Conservation (phyloP, 202 grass and related monocot genomes). For the Carex arenaria region DNA sequence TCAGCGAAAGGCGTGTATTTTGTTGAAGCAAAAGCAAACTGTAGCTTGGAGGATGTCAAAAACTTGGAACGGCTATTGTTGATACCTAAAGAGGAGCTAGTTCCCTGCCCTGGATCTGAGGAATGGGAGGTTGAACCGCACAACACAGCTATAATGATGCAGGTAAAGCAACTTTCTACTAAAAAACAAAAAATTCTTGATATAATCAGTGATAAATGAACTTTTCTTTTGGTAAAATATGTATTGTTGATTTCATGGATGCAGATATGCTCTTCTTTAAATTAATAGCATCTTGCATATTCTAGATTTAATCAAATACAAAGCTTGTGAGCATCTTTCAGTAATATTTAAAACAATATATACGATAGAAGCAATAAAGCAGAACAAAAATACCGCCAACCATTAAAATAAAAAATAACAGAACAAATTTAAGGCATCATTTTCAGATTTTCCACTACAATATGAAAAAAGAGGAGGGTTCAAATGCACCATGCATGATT, state of each 20-base stretch:
- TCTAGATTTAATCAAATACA: no score
- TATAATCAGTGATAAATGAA: neutral
- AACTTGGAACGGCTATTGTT: slow-evolving; percentile 75
- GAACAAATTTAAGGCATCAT: neutral
- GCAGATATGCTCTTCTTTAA: no score
- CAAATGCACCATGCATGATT: no score
- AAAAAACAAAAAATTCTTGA: neutral
- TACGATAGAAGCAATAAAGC: no score
- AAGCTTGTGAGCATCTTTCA: no score
- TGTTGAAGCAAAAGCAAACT: slow-evolving; percentile 60
- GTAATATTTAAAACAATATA: no score
- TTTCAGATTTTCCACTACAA: neutral
- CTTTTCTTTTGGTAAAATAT: no score
- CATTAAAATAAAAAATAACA: neutral
- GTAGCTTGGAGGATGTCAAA: slow-evolving; percentile 79
- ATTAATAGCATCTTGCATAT: no score
- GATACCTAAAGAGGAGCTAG: slow-evolving; percentile 75
- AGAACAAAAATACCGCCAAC: no score
- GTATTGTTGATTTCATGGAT: no score
- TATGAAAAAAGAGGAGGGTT: neutral
- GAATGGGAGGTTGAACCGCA: slow-evolving; percentile 51
- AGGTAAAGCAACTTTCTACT: slow-evolving; percentile 28
- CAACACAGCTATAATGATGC: slow-evolving; percentile 93
- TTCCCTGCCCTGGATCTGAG: slow-evolving; percentile 51
- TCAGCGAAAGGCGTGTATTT: slow-evolving; percentile 84